A percentile compares a stretch with the other conserved stretches of the same genome.
phyloP scores from a whole-genome alignment of 2,329 filamentous ascomycete species.

The Lasiodiplodia theobromae region DNA sequence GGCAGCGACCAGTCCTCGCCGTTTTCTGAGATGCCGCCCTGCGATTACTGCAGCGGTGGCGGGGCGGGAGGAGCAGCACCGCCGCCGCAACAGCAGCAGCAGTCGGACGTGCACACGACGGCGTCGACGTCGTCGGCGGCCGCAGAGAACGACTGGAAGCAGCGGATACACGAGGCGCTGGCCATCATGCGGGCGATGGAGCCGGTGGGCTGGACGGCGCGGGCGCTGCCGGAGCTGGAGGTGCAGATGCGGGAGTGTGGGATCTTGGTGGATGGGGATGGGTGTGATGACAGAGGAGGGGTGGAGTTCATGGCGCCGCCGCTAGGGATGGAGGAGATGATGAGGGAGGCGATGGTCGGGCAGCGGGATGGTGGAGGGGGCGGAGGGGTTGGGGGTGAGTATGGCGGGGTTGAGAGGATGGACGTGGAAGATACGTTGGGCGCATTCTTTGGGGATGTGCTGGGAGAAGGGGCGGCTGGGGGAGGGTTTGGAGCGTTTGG shows the following conservation, averaged over 20 bases:
- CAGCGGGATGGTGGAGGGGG: conserved; percentile 32
- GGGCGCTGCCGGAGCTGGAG: conserved; percentile 44
- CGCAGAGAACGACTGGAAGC: not conserved
- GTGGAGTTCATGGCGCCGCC: not conserved
- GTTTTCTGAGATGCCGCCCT: not conserved
- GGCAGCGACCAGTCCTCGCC: too few species aligned
- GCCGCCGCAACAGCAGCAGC: too few species aligned
- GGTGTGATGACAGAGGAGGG: conserved; percentile 30
- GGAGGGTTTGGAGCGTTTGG: not conserved
- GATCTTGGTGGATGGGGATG: conserved; percentile 32
- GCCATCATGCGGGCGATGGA: conserved; percentile 39
- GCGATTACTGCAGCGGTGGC: not conserved
- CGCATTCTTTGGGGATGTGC: not conserved
- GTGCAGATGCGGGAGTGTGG: conserved; percentile 42
- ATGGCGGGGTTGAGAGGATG: conserved; percentile 18
- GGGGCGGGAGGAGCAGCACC: too few species aligned
- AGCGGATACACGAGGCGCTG: conserved; percentile 41
- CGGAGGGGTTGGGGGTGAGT: conserved; percentile 34
- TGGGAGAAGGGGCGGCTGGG: not conserved
- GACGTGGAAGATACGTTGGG: conserved; percentile 4
- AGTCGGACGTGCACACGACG: too few species aligned
- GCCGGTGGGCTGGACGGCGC: conserved; percentile 45
- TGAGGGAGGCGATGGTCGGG: not conserved
- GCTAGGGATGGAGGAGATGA: not conserved
- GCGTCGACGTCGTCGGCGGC: too few species aligned